These are phyloP conservation scores for Omphalotus olearius DNA, from an alignment of 1,284 basidiomycete species.

Conservation along the genomic window DNA sequence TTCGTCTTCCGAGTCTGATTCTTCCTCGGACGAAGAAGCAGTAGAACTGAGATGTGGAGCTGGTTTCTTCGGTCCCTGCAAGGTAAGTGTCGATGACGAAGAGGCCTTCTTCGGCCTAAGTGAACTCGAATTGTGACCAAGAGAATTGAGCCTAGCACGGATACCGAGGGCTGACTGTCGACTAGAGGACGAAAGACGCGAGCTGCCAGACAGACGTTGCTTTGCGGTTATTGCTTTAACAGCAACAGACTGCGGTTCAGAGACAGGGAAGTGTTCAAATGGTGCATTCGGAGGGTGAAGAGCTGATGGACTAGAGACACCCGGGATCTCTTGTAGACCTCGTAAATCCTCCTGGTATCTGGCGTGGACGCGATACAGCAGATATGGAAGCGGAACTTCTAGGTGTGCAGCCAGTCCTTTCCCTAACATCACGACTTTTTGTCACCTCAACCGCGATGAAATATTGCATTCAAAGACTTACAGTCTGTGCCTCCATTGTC, in stretches of 20 bases:
- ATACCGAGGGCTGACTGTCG: slow-evolving; percentile 48
- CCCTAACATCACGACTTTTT: slow-evolving; percentile 43
- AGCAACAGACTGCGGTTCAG: slow-evolving; percentile 27
- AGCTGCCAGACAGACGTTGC: slow-evolving; percentile 18
- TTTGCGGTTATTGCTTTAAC: slow-evolving; percentile 21
- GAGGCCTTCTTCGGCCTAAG: slow-evolving; percentile 45
- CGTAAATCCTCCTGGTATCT: slow-evolving; percentile 78
- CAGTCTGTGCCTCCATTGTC: slow-evolving; percentile 72
- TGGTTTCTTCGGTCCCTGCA: slow-evolving; percentile 46
- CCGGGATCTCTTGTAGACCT: slow-evolving; percentile 65
- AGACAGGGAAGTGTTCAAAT: slow-evolving; percentile 26
- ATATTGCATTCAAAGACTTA: slow-evolving; percentile 32
- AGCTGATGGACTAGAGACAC: slow-evolving; percentile 43
- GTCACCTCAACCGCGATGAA: background rate
- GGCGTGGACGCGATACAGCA: slow-evolving; percentile 74
- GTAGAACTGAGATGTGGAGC: slow-evolving; percentile 29
- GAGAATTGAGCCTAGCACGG: slow-evolving; percentile 64
- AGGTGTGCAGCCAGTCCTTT: slow-evolving; percentile 75
- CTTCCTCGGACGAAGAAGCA: slow-evolving; percentile 42
- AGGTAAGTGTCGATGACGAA: slow-evolving; percentile 65
- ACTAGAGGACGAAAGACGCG: slow-evolving; percentile 30
- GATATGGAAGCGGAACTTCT: slow-evolving; percentile 73
- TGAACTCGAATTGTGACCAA: slow-evolving; percentile 41
- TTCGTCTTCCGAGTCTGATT: slow-evolving; percentile 56
- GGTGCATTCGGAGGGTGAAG: slow-evolving; percentile 30